phyloP scores from a whole-genome alignment of 768 basidiomycete species.

The Suillus paluster region DNA sequence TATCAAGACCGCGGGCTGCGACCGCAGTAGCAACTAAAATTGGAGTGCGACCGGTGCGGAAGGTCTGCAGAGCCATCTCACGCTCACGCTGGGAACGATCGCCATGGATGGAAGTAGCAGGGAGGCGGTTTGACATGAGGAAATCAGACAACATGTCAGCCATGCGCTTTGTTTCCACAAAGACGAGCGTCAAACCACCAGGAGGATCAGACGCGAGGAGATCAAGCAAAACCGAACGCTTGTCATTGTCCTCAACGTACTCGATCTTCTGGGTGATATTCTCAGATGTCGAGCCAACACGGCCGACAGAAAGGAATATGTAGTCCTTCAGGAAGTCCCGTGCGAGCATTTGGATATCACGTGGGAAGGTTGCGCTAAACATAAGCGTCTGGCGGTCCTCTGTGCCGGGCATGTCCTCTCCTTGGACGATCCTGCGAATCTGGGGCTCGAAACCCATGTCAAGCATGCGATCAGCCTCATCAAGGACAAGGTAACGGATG shows the following conservation, averaged over 20 bases:
- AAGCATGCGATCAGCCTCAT: conserved; percentile 99
- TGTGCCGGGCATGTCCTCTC: conserved; percentile 97
- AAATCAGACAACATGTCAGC: conserved; percentile 98
- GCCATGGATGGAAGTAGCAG: conserved; percentile 97
- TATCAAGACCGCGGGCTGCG: conserved; percentile 98
- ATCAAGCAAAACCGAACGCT: conserved; percentile 95
- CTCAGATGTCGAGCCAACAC: conserved; percentile 98
- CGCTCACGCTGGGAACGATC: conserved; percentile 98
- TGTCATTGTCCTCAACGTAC: conserved; percentile 96
- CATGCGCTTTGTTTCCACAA: conserved; percentile 99
- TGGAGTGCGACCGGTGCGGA: conserved; percentile 93
- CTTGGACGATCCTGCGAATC: conserved; percentile 96
- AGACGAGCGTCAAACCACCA: conserved; percentile 89
- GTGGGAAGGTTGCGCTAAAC: conserved; percentile 99
- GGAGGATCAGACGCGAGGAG: conserved; percentile 76
- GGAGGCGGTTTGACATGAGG: conserved; percentile 78
- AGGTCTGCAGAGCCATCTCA: conserved; percentile 92
- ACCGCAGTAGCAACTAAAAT: conserved; percentile 98
- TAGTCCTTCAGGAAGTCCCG: conserved; percentile 98
- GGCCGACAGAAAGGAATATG: conserved; percentile 97
- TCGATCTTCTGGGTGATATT: conserved; percentile 99
- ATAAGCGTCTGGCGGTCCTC: conserved; percentile 95
- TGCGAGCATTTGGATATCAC: conserved; percentile 97
- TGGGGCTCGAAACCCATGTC: conserved; percentile 99
- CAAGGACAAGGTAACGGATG: conserved; percentile 96